These are phyloP conservation scores for Teratosphaeria pseudoeucalypti DNA, from an alignment of 2,329 filamentous ascomycete genomes.

Conservation along the genomic window DNA sequence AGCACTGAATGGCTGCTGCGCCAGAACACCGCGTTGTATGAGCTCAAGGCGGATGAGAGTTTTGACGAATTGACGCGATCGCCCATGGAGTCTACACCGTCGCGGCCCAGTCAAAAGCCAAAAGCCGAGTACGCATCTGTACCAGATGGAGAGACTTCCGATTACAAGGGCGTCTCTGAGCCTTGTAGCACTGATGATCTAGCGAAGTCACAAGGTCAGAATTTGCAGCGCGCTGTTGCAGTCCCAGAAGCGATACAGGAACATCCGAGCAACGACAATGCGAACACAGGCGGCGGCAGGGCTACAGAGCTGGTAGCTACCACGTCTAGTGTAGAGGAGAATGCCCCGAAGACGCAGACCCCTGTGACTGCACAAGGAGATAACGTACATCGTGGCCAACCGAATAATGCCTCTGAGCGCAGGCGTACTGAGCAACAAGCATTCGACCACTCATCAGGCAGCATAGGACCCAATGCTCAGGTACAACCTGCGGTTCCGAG, in stretches of 20 bases:
- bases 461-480: background rate
- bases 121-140: background rate
- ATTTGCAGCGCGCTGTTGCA: background rate
- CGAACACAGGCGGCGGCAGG: background rate
- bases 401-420: background rate
- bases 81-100: conserved; percentile 1
- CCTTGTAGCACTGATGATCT: background rate
- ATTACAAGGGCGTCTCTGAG: background rate
- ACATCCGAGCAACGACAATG: background rate
- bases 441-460: background rate
- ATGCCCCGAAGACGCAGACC: background rate
- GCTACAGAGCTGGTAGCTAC: background rate
- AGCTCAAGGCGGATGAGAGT: conserved; percentile 5
- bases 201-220: background rate
- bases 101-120: background rate
- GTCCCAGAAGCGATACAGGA: background rate
- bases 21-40: conserved; percentile 1
- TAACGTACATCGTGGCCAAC: background rate
- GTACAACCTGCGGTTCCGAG: background rate
- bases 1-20: conserved; percentile 5
- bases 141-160: background rate
- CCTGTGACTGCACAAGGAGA: background rate
- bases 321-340: background rate
- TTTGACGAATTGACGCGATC: conserved; percentile 4
- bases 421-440: background rate